Conservation (phyloP, 257 asterid species). For the Gentiana straminea region DNA sequence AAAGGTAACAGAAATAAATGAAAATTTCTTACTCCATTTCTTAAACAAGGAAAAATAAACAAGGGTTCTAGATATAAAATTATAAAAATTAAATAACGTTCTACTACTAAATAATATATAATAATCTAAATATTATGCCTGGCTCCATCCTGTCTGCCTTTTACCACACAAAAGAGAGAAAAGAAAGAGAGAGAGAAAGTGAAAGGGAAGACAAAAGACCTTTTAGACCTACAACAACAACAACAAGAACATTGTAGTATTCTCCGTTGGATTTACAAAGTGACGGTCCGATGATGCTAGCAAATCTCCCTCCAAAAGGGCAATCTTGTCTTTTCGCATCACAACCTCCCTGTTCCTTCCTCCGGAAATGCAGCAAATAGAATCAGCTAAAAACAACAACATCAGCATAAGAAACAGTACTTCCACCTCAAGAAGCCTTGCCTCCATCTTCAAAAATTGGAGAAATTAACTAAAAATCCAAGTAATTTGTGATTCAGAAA, state of each 20-base stretch:
- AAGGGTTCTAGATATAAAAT: constrained; percentile 9
- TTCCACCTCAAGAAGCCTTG: constrained; percentile 7
- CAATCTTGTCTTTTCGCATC: constrained; percentile 29
- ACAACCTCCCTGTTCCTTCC: constrained; percentile 2
- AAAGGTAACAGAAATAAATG: constrained; percentile 9
- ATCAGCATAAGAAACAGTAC: constrained; percentile 5
- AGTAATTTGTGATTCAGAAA: background rate
- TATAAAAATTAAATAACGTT: constrained; percentile 6
- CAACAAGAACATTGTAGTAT: constrained; percentile 30
- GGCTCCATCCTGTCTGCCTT: constrained; percentile 89
- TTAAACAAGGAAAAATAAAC: constrained; percentile 6
- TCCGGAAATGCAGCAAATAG: constrained; percentile 3
- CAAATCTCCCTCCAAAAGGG: constrained; percentile 30
- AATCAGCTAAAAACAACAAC: constrained; percentile 3
- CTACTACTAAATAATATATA: constrained; percentile 2
- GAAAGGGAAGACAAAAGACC: too few relatives aligned
- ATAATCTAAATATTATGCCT: constrained; percentile 37
- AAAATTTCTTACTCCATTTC: constrained; percentile 19
- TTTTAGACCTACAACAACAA: constrained; percentile 6
- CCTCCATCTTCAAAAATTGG: background rate
- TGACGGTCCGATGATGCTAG: constrained; percentile 17
- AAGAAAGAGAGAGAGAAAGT: background rate
- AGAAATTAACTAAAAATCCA: background rate
- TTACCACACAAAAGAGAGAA: constrained; percentile 36
- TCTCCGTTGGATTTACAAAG: constrained; percentile 33